phyloP scores from a whole-genome alignment of 768 basidiomycete genomes.

The Pholiota molesta region DNA sequence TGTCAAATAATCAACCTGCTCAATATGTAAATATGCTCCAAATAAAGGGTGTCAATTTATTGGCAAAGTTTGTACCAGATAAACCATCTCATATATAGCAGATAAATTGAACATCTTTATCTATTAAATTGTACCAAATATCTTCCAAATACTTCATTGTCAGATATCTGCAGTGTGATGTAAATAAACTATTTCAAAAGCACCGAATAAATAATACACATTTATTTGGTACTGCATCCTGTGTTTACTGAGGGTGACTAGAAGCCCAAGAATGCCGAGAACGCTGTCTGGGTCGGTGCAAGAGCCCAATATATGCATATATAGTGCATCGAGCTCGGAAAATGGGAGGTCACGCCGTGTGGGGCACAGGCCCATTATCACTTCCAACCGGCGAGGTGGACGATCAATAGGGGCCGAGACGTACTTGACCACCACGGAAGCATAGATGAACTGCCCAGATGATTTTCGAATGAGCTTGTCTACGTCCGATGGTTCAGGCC shows the following conservation, averaged over 20 bases:
- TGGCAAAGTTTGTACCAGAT: too few relatives aligned
- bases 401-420: not conserved
- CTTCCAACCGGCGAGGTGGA: conserved; percentile 3
- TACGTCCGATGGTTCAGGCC: not conserved
- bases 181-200: too few relatives aligned
- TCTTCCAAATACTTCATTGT: too few relatives aligned
- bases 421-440: conserved; percentile 9
- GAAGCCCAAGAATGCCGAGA: not conserved
- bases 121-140: too few relatives aligned
- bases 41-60: too few relatives aligned
- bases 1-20: too few relatives aligned
- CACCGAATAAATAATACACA: too few relatives aligned
- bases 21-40: too few relatives aligned
- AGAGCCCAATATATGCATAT: not conserved
- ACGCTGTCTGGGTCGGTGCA: not conserved
- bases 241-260: not conserved
- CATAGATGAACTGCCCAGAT: conserved; percentile 13
- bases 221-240: too few relatives aligned
- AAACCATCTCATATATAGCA: too few relatives aligned
- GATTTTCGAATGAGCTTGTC: not conserved
- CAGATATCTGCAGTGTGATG: too few relatives aligned
- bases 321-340: conserved; percentile 9
- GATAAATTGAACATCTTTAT: too few relatives aligned
- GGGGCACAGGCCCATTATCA: conserved; percentile 2
- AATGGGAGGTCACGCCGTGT: not conserved